phyloP scores from a whole-genome alignment of 371 early-diverging fungal genomes.

The Mortierella sp. region DNA sequence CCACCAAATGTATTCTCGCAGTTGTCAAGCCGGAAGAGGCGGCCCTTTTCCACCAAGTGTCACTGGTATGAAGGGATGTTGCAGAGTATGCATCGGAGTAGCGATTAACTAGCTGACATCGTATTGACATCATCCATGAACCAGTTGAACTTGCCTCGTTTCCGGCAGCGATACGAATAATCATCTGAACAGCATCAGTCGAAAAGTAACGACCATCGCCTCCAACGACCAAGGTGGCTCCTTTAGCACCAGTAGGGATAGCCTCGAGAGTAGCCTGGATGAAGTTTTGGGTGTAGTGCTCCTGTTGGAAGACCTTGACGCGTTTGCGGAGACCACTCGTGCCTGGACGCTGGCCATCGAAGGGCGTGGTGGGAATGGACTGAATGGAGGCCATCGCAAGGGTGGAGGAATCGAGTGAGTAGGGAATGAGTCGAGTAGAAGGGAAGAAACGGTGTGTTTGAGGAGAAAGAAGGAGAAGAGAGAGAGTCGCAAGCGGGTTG shows the following conservation, averaged over 20 bases:
- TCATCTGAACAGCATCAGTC: conserved; percentile 88
- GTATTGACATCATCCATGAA: conserved; percentile 17
- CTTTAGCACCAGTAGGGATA: conserved; percentile 82
- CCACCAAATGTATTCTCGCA: no score
- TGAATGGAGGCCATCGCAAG: conserved; percentile 54
- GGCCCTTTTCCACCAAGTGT: no score
- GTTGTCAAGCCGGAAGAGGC: no score
- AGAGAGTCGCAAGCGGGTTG: no score
- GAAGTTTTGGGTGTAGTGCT: conserved; percentile 96
- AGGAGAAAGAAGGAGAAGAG: conserved; percentile 5
- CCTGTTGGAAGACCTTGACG: conserved; percentile 95
- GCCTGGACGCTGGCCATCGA: conserved; percentile 96
- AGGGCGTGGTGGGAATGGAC: conserved; percentile 74
- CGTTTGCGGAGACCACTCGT: conserved; percentile 96
- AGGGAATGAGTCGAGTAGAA: conserved; percentile 3
- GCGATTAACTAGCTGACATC: not conserved
- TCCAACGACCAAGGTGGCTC: conserved; percentile 92
- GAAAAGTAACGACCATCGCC: conserved; percentile 96
- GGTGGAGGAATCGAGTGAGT: not conserved
- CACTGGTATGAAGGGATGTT: no score
- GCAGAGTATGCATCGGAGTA: no score
- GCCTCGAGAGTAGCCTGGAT: conserved; percentile 86
- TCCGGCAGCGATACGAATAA: conserved; percentile 87
- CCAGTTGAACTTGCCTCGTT: conserved; percentile 76
- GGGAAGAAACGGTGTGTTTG: not conserved